Base-by-base conservation (phyloP, 139 green algal species). In the Medakamo hakoo region DNA sequence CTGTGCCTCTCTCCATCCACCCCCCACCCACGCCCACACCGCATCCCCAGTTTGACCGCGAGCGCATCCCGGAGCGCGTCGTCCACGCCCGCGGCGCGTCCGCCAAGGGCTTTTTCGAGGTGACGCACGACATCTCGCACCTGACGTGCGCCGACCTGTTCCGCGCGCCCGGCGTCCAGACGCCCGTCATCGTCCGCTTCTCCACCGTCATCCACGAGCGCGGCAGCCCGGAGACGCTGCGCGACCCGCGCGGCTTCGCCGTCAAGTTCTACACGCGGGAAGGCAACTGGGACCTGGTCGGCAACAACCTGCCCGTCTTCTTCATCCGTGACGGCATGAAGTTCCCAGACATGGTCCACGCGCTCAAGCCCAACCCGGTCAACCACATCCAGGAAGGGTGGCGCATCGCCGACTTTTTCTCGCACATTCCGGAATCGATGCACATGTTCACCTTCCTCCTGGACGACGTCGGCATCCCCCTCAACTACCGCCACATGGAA, bases 101-200 rank as follows among this genome's bases (percentile, higher is more conserved):
- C 16, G 90, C 87, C n/a, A 97, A 97, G 74, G 90, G 90, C 48
- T 97, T 96, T 68, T 97, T 97, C 65, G 90, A 97, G 84, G 89
- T 97, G 20, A 97, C 90, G 4, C 89, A 97, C 68, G 90, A 97
- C 70, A 68, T 97, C n/a, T 88, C 81, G 18, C 74, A 92, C 75
- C 78, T 97, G 5, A 94, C 87, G 9, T 94, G 84, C 59, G 90
- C 90, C n/a, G 90, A 97, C 73, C 90, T 97, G 66, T 75, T 97
- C 62, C 79, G 90, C 9, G 84, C 87, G 1, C 89, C 88, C 1
- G 90, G 90, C 26, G 84, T 93, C 3, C 90, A 96, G 80, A 97
- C 90, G 9, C 90, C 90, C 21, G 60, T 97, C 27, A 95, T 96
- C 40, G 82, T 89, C 55, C 84, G 90, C 62, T 96, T 97, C 74